Conservation (phyloP, 1,284 basidiomycete genomes). For the Marasmius tenuissimus region DNA sequence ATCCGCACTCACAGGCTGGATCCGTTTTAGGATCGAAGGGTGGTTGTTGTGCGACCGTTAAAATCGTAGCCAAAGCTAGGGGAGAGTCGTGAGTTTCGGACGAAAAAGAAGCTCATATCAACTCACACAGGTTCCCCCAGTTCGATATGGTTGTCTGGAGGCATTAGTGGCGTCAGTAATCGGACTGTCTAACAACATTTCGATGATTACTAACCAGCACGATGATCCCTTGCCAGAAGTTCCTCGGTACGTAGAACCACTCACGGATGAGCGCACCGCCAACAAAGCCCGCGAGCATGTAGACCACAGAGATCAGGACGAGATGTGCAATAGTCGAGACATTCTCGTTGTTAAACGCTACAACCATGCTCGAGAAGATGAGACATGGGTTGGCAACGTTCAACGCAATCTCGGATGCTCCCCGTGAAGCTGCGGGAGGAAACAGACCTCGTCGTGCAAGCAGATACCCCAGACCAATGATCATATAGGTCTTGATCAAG, state of each 20-base stretch:
- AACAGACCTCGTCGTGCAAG: constrained; percentile 33
- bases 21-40: constrained; percentile 48
- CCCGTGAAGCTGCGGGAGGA: constrained; percentile 32
- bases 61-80: constrained; percentile 45
- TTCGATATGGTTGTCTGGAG: constrained; percentile 35
- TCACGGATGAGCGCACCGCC: constrained; percentile 36
- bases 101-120: neutral
- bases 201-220: constrained; percentile 11
- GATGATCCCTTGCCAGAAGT: constrained; percentile 42
- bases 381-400: constrained; percentile 37
- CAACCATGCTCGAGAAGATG: constrained; percentile 41
- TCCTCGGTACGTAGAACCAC: constrained; percentile 37
- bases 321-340: constrained; percentile 37
- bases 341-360: constrained; percentile 37
- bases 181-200: too few species aligned
- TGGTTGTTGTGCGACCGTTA: constrained; percentile 41
- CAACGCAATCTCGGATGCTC: constrained; percentile 39
- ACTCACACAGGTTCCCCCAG: constrained; percentile 44
- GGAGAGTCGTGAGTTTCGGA: constrained; percentile 22
- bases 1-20: constrained; percentile 23
- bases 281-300: constrained; percentile 31
- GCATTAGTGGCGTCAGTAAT: too few species aligned
- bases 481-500: constrained; percentile 25
- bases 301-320: constrained; percentile 34
- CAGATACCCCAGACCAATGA: constrained; percentile 34